Base-by-base conservation (phyloP, 768 basidiomycete species). In the Astraeus odoratus region DNA sequence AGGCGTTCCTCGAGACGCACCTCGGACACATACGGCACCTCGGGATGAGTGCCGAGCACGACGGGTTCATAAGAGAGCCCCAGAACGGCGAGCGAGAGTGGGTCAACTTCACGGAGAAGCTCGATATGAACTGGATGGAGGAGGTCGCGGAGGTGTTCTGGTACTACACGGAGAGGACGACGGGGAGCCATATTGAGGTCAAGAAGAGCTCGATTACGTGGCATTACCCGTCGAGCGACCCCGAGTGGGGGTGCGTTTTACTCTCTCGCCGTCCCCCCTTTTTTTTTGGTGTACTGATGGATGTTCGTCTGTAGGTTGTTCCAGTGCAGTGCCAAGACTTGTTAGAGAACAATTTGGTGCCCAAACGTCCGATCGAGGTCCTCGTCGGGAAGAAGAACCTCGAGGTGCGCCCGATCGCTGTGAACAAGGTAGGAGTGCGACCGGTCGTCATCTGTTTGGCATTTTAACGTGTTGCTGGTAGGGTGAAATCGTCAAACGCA, bases 151-250 rank as follows among this genome's bases (percentile, higher is more conserved):
- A 97, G 69, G 84, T 99, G 40, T 99, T 99, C 68, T 79, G 77
- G 65, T 98, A 95, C 67, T 95, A 95, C 67, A 95, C 91, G 15
- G 93, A 95, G 78, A 73, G 95, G 42, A 99, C 95, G 55, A 90
- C 91, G 27, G 95, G 95, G n/a, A 86, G 87, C 53, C 85, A 87
- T 57, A 91, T 98, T 49, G 95, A 99, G 74, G 72, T 85, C 64
- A 99, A 99, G 80, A 94, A 94, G 76, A 91, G 89, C 57, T 86
- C 86, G 48, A 88, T 99, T 62, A 97, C 94, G 34, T 98, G 95
- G 95, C 95, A 99, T 67, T 97, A 96, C 67, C 78, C 95, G 36
- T 77, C 80, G 47, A 77, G 76, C 25, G 95, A 99, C 67, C 95
- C 95, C 0, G 92, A 95, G 67, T 99, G 93, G 82, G 94, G 94